These are phyloP conservation scores for Fusarium mundagurra DNA, from an alignment of 2,329 filamentous ascomycete species.

Conservation along the genomic window DNA sequence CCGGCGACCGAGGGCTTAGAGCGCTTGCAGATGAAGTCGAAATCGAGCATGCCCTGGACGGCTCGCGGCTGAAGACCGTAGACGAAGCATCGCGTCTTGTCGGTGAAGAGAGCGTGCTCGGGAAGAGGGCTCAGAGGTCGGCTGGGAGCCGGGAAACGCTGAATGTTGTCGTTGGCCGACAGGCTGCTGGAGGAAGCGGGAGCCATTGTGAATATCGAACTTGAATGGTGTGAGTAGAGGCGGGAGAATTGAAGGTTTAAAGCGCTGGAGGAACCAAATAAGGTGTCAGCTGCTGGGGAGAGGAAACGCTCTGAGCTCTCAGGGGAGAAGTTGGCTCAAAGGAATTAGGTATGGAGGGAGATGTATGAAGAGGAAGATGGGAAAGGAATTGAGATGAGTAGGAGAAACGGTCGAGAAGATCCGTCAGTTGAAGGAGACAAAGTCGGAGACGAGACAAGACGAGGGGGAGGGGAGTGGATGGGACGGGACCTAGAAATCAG, in stretches of 20 bases:
- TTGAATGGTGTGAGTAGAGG: conserved; percentile 36
- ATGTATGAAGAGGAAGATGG: conserved; percentile 35
- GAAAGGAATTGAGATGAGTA: conserved; percentile 32
- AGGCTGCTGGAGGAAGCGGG: conserved; percentile 62
- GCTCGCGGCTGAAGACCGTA: conserved; percentile 98
- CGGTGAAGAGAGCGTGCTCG: conserved; percentile 93
- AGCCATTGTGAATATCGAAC: conserved; percentile 59
- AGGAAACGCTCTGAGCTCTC: conserved; percentile 42
- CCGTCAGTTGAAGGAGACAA: conserved; percentile 41
- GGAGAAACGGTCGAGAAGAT: conserved; percentile 38
- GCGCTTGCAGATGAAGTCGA: conserved; percentile 99
- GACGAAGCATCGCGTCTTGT: conserved; percentile 99
- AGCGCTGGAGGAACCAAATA: conserved; percentile 37
- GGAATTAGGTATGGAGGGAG: conserved; percentile 42
- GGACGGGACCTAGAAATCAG: conserved; percentile 42
- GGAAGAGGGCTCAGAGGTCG: conserved; percentile 89
- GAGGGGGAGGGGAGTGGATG: conserved; percentile 27
- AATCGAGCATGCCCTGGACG: conserved; percentile 95
- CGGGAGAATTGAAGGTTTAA: conserved; percentile 16
- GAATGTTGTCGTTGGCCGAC: conserved; percentile 98
- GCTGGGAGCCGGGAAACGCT: conserved; percentile 92
- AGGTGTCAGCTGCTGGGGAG: conserved; percentile 37
- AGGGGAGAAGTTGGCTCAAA: conserved; percentile 36
- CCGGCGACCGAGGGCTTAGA: conserved; percentile 94
- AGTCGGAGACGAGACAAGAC: conserved; percentile 14